These are phyloP conservation scores for Daldinia eschscholtzii DNA, from an alignment of 2,329 filamentous ascomycete genomes.

Conservation along the genomic window DNA sequence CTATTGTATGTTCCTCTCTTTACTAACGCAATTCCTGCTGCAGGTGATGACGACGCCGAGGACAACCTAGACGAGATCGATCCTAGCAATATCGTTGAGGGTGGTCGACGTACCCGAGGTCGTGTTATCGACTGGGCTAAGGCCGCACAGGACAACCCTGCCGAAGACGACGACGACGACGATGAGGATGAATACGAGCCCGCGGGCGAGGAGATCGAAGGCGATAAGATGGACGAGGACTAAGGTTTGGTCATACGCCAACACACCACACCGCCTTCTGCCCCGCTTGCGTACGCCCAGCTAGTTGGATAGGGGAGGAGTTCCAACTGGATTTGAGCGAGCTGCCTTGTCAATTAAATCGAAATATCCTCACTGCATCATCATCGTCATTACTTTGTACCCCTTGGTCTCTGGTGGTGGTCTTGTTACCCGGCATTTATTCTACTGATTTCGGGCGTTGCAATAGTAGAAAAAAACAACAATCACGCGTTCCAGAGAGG, in stretches of 20 bases:
- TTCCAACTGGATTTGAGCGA: constrained; percentile 27
- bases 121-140: constrained; percentile 94
- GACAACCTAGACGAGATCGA: constrained; percentile 93
- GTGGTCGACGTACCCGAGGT: constrained; percentile 87
- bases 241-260: constrained; percentile 24
- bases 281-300: constrained; percentile 1
- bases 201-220: constrained; percentile 65
- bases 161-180: constrained; percentile 82
- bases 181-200: constrained; percentile 75
- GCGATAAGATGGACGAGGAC: constrained; percentile 78
- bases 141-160: constrained; percentile 82
- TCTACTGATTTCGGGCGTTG: constrained; percentile 18
- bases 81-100: constrained; percentile 84
- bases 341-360: constrained; percentile 9
- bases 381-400: background rate
- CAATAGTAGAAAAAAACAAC: constrained; percentile 16
- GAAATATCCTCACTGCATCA: constrained; percentile 15
- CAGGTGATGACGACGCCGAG: constrained; percentile 77
- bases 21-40: constrained; percentile 18
- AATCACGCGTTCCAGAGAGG: constrained; percentile 23
- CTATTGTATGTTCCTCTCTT: background rate
- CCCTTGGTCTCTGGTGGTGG: constrained; percentile 17
- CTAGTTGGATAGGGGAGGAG: constrained; percentile 28
- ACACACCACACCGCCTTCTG: background rate
- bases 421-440: constrained; percentile 17